phyloP scores from a whole-genome alignment of 768 basidiomycete genomes.

The Serpula lacrymans region DNA sequence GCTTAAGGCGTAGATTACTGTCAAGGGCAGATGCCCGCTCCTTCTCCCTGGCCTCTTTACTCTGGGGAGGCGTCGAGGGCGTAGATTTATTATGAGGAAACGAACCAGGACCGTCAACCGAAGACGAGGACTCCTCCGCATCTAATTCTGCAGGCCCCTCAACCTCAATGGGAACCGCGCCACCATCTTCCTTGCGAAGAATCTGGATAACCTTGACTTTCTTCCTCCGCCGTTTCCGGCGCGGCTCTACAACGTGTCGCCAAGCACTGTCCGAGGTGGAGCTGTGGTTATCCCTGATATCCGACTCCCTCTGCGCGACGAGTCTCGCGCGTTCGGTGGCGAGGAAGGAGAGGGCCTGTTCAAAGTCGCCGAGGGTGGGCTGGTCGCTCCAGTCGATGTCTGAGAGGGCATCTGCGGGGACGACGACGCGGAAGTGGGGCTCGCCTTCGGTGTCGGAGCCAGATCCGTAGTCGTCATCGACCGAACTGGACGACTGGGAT shows the following conservation, averaged over 20 bases:
- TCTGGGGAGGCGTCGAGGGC: constrained; percentile 28
- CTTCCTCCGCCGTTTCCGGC: constrained; percentile 37
- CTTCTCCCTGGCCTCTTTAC: constrained; percentile 11
- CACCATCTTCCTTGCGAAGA: constrained; percentile 18
- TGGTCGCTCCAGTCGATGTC: constrained; percentile 33
- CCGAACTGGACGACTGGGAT: constrained; percentile 16
- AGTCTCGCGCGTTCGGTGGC: constrained; percentile 65
- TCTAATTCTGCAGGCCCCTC: constrained; percentile 25
- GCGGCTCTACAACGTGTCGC: constrained; percentile 38
- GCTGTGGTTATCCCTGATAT: constrained; percentile 23
- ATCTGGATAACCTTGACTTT: constrained; percentile 30
- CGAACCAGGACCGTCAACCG: constrained; percentile 15
- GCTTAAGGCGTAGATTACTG: constrained; percentile 33
- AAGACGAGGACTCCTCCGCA: constrained; percentile 27
- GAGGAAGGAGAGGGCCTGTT: constrained; percentile 71
- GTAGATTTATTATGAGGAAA: constrained; percentile 17
- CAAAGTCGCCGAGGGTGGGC: constrained; percentile 71
- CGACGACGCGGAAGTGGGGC: constrained; percentile 15
- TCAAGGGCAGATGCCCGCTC: constrained; percentile 12
- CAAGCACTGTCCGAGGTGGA: constrained; percentile 36
- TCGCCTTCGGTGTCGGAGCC: constrained; percentile 39
- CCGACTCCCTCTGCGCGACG: constrained; percentile 37
- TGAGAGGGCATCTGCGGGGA: constrained; percentile 15
- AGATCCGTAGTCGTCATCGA: constrained; percentile 25
- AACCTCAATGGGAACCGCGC: constrained; percentile 19